A percentile compares a stretch with the other conserved stretches of the same genome.
Conservation (phyloP, 108 stramenopile genomes). For the Bacterosira constricta region DNA sequence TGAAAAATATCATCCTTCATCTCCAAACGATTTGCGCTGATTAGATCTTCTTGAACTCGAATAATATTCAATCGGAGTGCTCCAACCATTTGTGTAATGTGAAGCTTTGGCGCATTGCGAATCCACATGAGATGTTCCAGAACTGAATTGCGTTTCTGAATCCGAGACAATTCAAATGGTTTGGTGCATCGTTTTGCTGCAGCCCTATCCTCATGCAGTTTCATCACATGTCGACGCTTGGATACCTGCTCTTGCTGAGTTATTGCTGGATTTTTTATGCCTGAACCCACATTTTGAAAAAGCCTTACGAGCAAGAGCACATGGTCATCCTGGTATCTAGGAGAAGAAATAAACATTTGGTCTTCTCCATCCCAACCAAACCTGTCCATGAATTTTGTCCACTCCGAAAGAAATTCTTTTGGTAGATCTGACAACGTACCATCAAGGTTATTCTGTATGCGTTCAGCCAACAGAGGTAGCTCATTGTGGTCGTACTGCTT, state of each 20-base stretch:
- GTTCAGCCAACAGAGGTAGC: conserved; percentile 1
- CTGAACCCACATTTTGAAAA: conserved; percentile 16
- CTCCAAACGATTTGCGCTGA: conserved; percentile 6
- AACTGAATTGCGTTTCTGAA: conserved; percentile 15
- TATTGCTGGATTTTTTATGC: conserved; percentile 20
- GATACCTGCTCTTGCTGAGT: conserved; percentile 10
- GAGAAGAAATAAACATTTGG: conserved; percentile 31
- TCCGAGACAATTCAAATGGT: conserved; percentile 3
- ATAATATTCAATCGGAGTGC: conserved; percentile 11
- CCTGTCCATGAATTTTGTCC: conserved; percentile 11
- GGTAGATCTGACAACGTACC: conserved; percentile 18
- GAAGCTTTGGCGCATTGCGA: conserved; percentile 29
- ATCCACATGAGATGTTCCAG: conserved; percentile 36
- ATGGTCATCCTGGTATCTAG: conserved; percentile 24
- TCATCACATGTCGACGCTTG: conserved; percentile 15
- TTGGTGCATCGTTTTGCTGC: not conserved
- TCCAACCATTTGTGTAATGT: conserved; percentile 4
- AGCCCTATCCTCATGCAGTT: conserved; percentile 13
- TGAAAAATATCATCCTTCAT: conserved; percentile 28
- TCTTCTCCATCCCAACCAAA: conserved; percentile 33
- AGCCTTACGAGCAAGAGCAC: conserved; percentile 17
- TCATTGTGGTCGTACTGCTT: conserved; percentile 20
- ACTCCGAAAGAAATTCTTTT: conserved; percentile 23
- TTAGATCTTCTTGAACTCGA: conserved; percentile 11
- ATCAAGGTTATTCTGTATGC: conserved; percentile 21